Percentiles rank a stretch among this genome's conserved stretches.
Conservation (phyloP, 2,329 filamentous ascomycete genomes). For the Bimuria novae-zelandiae region DNA sequence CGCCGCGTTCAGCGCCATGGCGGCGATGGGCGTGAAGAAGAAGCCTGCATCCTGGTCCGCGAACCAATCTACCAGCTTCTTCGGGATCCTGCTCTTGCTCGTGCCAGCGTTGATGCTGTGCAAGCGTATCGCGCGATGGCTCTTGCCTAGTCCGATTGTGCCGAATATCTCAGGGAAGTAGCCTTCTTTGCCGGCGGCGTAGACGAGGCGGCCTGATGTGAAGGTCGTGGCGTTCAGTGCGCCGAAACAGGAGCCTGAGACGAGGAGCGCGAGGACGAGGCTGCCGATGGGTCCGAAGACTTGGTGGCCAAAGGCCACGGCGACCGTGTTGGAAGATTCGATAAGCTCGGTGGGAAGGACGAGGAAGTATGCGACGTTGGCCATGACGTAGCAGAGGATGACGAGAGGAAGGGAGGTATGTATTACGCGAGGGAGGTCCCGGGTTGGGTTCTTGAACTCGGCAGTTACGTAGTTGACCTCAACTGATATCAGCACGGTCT, state of each 20-base stretch:
- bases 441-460: slow-evolving; percentile 88
- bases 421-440: slow-evolving; percentile 91
- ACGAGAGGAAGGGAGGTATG: slow-evolving; percentile 96
- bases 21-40: slow-evolving; percentile 93
- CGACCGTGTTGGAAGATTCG: slow-evolving; percentile 91
- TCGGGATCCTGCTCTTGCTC: slow-evolving; percentile 25
- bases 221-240: slow-evolving; percentile 94
- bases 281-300: slow-evolving; percentile 86
- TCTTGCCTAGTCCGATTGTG: slow-evolving; percentile 70
- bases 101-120: slow-evolving; percentile 28
- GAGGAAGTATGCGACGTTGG: slow-evolving; percentile 92
- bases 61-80: slow-evolving; percentile 35
- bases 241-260: slow-evolving; percentile 90
- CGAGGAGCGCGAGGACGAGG: slow-evolving; percentile 83
- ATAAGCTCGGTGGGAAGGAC: slow-evolving; percentile 82
- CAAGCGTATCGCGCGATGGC: slow-evolving; percentile 43
- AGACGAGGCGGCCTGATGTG: slow-evolving; percentile 88
- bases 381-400: slow-evolving; percentile 85
- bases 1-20: slow-evolving; percentile 77
- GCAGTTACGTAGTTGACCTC: slow-evolving; percentile 97
- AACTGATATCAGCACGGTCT: slow-evolving; percentile 9
- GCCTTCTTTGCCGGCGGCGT: slow-evolving; percentile 92
- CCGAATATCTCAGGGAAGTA: slow-evolving; percentile 87
- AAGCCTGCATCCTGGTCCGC: slow-evolving; percentile 73
- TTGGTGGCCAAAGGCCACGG: slow-evolving; percentile 86